Base-by-base conservation (phyloP, 2,329 filamentous ascomycete genomes). In the Neonectria coccinea region DNA sequence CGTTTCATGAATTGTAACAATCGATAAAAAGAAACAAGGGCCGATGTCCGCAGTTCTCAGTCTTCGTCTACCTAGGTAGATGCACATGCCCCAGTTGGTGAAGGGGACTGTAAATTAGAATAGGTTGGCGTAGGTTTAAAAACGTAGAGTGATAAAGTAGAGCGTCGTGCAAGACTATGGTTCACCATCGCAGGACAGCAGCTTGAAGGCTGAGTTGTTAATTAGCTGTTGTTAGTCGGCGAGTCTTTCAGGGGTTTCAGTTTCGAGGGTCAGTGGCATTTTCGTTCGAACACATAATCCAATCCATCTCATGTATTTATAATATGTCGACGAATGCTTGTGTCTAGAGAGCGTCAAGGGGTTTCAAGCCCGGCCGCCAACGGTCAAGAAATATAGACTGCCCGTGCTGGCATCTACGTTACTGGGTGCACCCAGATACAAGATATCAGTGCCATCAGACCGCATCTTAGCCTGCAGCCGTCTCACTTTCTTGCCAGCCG, bases 341-440 rank as follows among this genome's bases (percentile, higher is more conserved):
- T n/a, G 36, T 4, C 14, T 8, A 16, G 6, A 39, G 2, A 7
- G 14, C 36, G 16, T 39, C 14, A 16, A 2, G 4, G 10, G 10
- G 16, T 11, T n/a, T 59, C 36, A 59, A 20, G 33, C 47, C n/a
- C 59, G 36, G 12, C 59, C 59, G 7, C 53, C 59, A 47, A 62
- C 59, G 5, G 59, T 56, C 59, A 62, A 42, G 44, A 62, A 62
- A 27, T 70, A 68, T 16, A 70, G 29, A 33, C 66, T 70, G 12
- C 67, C 67, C 5, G 66, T 70, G 4, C 39, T 64, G 11, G 67
- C 50, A 45, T 68, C 61, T 14, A 70, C 66, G 29, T 68, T 68
- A n/a, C 55, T 67, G 0, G 67, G 67, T 22, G 67, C 62, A 2
- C 57, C 66, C 11, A 70, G 55, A 53, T 70, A 70, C 54, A 68